Base-by-base conservation (phyloP, 352 stramenopile species). In the Globisporangium emineosum region DNA sequence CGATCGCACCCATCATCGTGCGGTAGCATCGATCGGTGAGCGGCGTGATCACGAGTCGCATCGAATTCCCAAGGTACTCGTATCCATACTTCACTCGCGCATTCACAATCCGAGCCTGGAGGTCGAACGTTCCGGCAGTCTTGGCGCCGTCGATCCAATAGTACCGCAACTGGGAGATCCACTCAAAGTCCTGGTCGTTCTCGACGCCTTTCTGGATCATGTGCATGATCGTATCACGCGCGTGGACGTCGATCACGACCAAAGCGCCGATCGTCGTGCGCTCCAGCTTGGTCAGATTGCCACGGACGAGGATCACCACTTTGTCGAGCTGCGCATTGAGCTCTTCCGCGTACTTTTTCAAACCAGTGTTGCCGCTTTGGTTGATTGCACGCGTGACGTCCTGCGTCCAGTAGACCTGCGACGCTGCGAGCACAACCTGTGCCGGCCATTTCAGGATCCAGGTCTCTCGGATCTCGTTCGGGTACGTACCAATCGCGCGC, bases 381-480 rank as follows among this genome's bases (percentile, higher is more conserved):
- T 79, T 82, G 66, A 98, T 94, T 4, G 92, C 86, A 23, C 81
- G 69, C 3, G 92, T 96, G 12, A 98, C 92, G 57, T 98, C 89
- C 49, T 93, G 79, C 1, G 95, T 98, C 95, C 95, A 98, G 68
- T 96, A 98, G 9, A 98, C 87, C 64, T 97, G 90, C 4, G 84
- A 97, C 3, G 89, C 90, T 5, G 86, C 94, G 2, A 98, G 75
- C 5, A 98, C 91, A 25, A 98, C 91, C 71, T 98, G 95, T 0
- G 91, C 95, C 6, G 94, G 94, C 94, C 94, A 98, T 27, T 97
- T 78, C 1, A 98, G 73, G 55, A 97, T 93, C 95, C 95, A 98
- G 23, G 85, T 60, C 56, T 96, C 90, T 13, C 96, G 85, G 7
- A 72, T 45, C 55, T 90, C 78, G 7, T 73, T 65, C 27, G 79